These are phyloP conservation scores for Saxophila tyrrhenica DNA, from an alignment of 495 filamentous ascomycete genomes.

Conservation along the genomic window DNA sequence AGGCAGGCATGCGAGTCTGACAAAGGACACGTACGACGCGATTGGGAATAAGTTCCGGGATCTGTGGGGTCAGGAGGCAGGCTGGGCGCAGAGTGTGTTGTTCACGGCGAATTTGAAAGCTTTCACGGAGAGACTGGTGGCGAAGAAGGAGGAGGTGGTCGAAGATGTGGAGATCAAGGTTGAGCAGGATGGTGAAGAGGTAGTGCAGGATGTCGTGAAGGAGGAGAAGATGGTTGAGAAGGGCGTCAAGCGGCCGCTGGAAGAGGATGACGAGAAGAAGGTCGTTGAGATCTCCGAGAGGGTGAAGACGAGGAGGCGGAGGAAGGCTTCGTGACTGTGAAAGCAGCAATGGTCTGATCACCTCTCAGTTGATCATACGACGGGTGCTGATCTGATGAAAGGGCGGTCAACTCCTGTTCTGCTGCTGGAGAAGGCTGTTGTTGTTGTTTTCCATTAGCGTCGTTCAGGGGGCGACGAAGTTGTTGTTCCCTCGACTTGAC, in stretches of 20 bases:
- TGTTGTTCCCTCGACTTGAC: too few species aligned
- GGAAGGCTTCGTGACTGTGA: not conserved
- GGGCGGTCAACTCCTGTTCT: too few species aligned
- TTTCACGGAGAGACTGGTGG: constrained; percentile 55
- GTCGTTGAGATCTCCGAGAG: constrained; percentile 22
- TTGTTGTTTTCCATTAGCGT: too few species aligned
- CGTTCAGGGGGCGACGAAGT: too few species aligned
- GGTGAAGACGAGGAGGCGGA: constrained; percentile 9
- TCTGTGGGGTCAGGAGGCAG: constrained; percentile 87
- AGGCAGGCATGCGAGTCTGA: constrained; percentile 72
- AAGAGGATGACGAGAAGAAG: constrained; percentile 23
- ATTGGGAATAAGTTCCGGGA: constrained; percentile 81
- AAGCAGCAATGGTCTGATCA: not conserved
- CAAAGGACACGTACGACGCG: constrained; percentile 76
- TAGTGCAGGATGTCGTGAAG: constrained; percentile 18
- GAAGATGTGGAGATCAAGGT: constrained; percentile 26
- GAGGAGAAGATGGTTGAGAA: constrained; percentile 21
- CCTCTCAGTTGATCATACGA: too few species aligned
- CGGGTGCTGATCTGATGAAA: too few species aligned
- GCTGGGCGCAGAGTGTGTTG: constrained; percentile 94
- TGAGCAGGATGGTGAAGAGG: constrained; percentile 18
- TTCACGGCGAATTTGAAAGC: constrained; percentile 88
- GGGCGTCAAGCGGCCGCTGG: constrained; percentile 27
- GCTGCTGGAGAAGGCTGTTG: too few species aligned
- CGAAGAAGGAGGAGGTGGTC: constrained; percentile 39